Conservation (phyloP, 2,329 filamentous ascomycete species). For the Calonectria leucothoes region DNA sequence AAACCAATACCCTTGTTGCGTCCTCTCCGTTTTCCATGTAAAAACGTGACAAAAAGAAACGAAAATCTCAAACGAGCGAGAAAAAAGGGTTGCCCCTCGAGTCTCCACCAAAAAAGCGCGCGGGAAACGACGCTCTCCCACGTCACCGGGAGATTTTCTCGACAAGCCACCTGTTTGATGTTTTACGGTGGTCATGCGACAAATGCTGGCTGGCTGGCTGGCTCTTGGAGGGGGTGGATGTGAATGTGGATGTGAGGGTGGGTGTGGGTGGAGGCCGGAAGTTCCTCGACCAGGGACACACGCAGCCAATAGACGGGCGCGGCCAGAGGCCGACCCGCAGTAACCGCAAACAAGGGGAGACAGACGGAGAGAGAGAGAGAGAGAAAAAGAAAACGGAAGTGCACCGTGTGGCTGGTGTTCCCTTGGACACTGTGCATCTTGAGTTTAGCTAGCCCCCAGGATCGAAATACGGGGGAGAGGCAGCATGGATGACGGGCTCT, state of each 20-base stretch:
- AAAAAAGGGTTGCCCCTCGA: background rate
- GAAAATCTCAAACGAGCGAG: background rate
- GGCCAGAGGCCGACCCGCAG: background rate
- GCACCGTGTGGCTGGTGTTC: fast-evolving
- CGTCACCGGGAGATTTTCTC: slow-evolving; percentile 4
- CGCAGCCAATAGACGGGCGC: background rate
- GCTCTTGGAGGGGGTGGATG: too few relatives aligned
- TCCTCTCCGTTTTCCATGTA: background rate
- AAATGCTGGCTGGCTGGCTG: background rate
- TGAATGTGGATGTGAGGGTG: too few relatives aligned
- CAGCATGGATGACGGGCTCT: slow-evolving; percentile 1
- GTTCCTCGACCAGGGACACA: background rate
- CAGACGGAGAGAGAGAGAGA: too few relatives aligned
- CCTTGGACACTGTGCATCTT: background rate
- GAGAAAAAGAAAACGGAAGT: too few relatives aligned
- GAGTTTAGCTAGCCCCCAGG: background rate
- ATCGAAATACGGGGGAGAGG: background rate
- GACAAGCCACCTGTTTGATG: background rate
- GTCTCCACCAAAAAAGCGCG: background rate
- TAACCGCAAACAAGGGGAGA: background rate
- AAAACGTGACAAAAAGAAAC: background rate
- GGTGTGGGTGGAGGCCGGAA: background rate
- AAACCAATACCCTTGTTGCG: background rate
- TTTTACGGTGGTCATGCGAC: background rate
- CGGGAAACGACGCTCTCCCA: background rate